These are phyloP conservation scores for Penicillium salamii DNA, from an alignment of 495 filamentous ascomycete species.

Conservation along the genomic window DNA sequence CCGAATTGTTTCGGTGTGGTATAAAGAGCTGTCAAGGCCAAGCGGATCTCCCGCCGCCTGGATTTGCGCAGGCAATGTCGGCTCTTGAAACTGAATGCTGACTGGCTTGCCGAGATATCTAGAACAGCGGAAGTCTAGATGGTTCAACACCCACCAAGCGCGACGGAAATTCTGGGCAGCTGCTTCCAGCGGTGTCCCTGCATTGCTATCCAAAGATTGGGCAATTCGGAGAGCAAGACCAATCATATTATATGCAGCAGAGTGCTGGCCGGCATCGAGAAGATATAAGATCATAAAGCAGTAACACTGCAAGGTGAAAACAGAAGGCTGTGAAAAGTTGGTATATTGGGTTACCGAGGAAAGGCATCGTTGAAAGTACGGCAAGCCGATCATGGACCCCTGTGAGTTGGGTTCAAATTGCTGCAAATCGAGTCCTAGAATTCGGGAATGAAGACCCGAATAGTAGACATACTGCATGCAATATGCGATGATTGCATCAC, in stretches of 20 bases:
- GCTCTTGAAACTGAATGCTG: slow-evolving; percentile 15
- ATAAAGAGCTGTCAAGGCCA: background rate
- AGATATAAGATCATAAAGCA: slow-evolving; percentile 22
- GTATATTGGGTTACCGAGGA: slow-evolving; percentile 18
- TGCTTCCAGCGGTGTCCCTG: background rate
- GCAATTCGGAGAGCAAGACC: slow-evolving; percentile 28
- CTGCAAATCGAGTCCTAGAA: slow-evolving; percentile 21
- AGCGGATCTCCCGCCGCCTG: background rate
- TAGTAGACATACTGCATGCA: slow-evolving; percentile 22
- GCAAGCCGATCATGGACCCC: slow-evolving; percentile 6
- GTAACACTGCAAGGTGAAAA: slow-evolving; percentile 24
- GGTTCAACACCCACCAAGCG: slow-evolving; percentile 33
- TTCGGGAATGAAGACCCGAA: slow-evolving; percentile 21
- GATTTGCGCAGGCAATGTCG: slow-evolving; percentile 4
- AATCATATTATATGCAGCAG: slow-evolving; percentile 32
- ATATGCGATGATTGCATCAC: slow-evolving; percentile 22
- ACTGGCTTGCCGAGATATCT: slow-evolving; percentile 27
- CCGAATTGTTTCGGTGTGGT: slow-evolving; percentile 22
- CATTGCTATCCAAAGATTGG: slow-evolving; percentile 22
- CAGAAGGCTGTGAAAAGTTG: slow-evolving; percentile 16
- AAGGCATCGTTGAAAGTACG: slow-evolving; percentile 28
- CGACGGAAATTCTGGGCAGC: slow-evolving; percentile 11
- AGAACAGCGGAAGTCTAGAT: slow-evolving; percentile 34
- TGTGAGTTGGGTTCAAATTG: slow-evolving; percentile 10
- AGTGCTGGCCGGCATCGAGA: slow-evolving; percentile 22